A percentile compares a stretch with the other conserved stretches of the same genome.
Conservation (phyloP, 202 grass and related monocot genomes). For the Carex sylvatica region DNA sequence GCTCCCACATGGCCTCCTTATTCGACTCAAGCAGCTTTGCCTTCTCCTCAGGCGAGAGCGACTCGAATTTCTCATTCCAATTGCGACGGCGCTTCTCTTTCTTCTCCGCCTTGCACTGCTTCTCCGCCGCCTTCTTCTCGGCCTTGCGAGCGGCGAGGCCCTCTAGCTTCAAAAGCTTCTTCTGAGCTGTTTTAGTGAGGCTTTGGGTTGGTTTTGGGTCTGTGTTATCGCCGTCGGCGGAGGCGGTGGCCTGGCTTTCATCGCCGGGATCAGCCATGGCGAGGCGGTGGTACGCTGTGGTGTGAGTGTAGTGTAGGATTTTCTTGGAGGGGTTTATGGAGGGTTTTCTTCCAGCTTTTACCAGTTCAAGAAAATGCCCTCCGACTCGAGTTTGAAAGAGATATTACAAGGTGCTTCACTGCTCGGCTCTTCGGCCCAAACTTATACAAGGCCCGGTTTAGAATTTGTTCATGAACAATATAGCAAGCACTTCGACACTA, state of each 20-base stretch:
- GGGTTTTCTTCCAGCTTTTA: too few species aligned
- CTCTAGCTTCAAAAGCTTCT: conserved; percentile 77
- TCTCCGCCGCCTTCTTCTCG: conserved; percentile 71
- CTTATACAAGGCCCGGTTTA: too few species aligned
- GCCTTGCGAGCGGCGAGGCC: conserved; percentile 55
- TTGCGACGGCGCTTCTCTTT: conserved; percentile 55
- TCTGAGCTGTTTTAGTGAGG: conserved; percentile 77
- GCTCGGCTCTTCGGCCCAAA: too few species aligned
- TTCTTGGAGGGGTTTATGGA: background rate
- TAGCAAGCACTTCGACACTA: too few species aligned
- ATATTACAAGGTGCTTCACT: too few species aligned
- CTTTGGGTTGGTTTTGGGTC: background rate
- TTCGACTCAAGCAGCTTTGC: conserved; percentile 46
- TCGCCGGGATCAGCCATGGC: background rate
- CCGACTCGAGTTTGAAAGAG: too few species aligned
- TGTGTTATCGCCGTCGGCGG: background rate
- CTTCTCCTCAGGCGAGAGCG: conserved; percentile 59
- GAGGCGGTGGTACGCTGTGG: background rate
- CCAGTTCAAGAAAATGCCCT: too few species aligned
- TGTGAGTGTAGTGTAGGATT: background rate
- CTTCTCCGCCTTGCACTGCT: conserved; percentile 51
- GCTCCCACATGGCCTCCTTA: conserved; percentile 49
- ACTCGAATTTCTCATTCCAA: conserved; percentile 59
- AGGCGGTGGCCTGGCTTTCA: background rate
- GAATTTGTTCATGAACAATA: too few species aligned